Base-by-base conservation (phyloP, 805 yeast species). In the Saccharomycopsis fodiens region DNA sequence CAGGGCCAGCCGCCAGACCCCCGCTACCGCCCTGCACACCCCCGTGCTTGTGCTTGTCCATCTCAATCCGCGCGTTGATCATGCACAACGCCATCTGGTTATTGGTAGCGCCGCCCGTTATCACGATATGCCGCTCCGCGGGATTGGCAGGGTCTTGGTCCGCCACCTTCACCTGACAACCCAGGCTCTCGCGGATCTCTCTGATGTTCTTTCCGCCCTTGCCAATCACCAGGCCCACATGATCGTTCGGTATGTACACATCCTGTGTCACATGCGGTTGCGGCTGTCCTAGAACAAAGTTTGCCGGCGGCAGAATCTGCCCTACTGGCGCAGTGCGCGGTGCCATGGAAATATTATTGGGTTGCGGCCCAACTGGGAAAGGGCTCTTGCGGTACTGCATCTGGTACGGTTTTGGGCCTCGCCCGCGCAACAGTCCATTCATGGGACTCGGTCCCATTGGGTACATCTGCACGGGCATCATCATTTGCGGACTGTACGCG, bases 141-240 rank as follows among this genome's bases (percentile, higher is more conserved):
- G 63, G 54, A 12, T 45, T 41, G 46, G 77, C 82, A 1, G 76
- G 78, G 20, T 66, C 67, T 16, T 72, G 73, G 31, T 71, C 77
- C 52, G 78, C 85, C 44, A 87, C 82, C 52, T 77, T 75, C 22
- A 87, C 85, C 47, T 81, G 79, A 39, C 86, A 75, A 27, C 94
- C 91, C 17, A 91, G 78, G 23, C 76, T 69, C 48, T 79, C 80
- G 51, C 91, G 73, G 41, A 87, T 79, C 51, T 83, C 86, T 56
- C 79, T 82, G 48, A 87, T 81, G 54, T 81, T 83, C 56, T 82
- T 78, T 16, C 96, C 96, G 27, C 87, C 86, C 62, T 79, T 85
- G 1, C 96, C 96, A 49, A 87, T 87, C 22, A 87, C 80, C 34
- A 85, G 76, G 1, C 96, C 96, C 34, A 87, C 88, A 61, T 73